These are phyloP conservation scores for Xylaria sp. DNA, from an alignment of 495 filamentous ascomycete species.

Conservation along the genomic window DNA sequence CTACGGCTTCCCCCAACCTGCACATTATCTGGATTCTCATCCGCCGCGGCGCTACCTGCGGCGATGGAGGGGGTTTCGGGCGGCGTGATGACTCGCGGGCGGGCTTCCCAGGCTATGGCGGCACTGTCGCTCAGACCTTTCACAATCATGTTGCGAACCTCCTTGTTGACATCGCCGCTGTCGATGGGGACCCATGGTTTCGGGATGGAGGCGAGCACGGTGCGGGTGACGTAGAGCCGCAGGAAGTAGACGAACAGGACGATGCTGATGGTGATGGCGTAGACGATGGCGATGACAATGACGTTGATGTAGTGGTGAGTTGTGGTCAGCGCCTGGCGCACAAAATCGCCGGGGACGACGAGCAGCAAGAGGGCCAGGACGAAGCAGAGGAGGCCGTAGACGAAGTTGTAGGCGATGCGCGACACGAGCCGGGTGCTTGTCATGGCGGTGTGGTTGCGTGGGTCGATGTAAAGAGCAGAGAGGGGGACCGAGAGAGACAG, in stretches of 20 bases:
- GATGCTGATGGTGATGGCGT: slow-evolving; percentile 75
- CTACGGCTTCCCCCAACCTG: slow-evolving; percentile 20
- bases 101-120: slow-evolving; percentile 77
- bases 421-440: slow-evolving; percentile 56
- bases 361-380: slow-evolving; percentile 75
- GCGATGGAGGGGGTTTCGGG: slow-evolving; percentile 31
- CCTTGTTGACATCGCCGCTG: slow-evolving; percentile 74
- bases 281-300: slow-evolving; percentile 81
- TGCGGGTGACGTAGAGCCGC: slow-evolving; percentile 87
- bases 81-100: slow-evolving; percentile 63
- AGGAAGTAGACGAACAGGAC: slow-evolving; percentile 80
- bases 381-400: slow-evolving; percentile 79
- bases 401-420: slow-evolving; percentile 80
- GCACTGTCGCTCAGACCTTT: slow-evolving; percentile 76
- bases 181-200: slow-evolving; percentile 83
- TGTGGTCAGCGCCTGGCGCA: slow-evolving; percentile 75
- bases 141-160: slow-evolving; percentile 75
- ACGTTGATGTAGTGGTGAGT: slow-evolving; percentile 73
- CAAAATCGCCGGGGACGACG: slow-evolving; percentile 81
- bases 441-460: slow-evolving; percentile 31
- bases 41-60: slow-evolving; percentile 21
- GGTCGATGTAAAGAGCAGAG: background rate
- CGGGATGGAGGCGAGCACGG: slow-evolving; percentile 79
- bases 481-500: background rate
- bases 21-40: background rate